Conservation (phyloP, 2,329 filamentous ascomycete genomes). For the Fusarium transvaalense region DNA sequence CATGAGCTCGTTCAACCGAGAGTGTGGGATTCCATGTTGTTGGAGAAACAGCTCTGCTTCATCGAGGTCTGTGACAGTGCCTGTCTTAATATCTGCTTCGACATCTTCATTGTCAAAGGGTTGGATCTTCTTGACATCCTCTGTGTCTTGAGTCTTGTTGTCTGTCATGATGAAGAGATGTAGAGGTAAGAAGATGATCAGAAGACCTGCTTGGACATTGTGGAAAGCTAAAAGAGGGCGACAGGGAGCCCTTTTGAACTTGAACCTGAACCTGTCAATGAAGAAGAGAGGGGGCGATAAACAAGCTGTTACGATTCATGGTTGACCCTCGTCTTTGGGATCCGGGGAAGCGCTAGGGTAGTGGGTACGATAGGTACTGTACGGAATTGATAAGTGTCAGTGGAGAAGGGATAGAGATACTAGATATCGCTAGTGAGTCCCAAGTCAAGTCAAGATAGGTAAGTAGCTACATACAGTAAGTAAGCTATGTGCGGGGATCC, state of each 20-base stretch:
- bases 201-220: constrained; percentile 5
- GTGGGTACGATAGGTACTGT: constrained; percentile 5
- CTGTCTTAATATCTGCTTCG: constrained; percentile 45
- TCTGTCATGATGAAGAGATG: constrained; percentile 31
- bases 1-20: constrained; percentile 44
- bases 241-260: constrained; percentile 34
- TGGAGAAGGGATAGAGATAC: constrained; percentile 19
- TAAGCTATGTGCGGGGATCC: constrained; percentile 19
- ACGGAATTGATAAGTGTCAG: constrained; percentile 15
- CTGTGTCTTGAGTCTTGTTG: constrained; percentile 34
- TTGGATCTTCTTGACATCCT: constrained; percentile 41
- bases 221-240: constrained; percentile 1
- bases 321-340: constrained; percentile 10
- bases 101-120: constrained; percentile 39
- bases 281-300: constrained; percentile 13
- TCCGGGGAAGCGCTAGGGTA: constrained; percentile 41
- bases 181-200: background rate
- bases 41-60: constrained; percentile 47
- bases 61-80: constrained; percentile 45
- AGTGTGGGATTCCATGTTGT: constrained; percentile 45
- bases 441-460: constrained; percentile 13
- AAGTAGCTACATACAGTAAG: constrained; percentile 30
- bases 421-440: constrained; percentile 37
- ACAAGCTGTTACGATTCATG: constrained; percentile 31
- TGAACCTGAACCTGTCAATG: background rate